Conservation (phyloP, 2,329 filamentous ascomycete species). For the Apiospora hydei region DNA sequence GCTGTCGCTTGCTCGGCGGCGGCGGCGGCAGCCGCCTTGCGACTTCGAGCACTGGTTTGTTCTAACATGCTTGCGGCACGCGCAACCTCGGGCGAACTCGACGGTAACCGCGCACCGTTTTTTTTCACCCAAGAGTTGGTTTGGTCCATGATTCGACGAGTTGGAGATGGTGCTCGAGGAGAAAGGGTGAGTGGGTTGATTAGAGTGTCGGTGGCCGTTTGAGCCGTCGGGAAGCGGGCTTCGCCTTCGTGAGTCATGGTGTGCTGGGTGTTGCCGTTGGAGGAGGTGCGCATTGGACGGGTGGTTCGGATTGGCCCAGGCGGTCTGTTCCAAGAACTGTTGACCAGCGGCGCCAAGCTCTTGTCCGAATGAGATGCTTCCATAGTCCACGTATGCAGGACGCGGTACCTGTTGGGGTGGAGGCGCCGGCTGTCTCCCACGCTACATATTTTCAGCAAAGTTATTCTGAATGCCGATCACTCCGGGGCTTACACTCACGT, state of each 20-base stretch:
- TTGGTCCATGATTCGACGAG: slow-evolving; percentile 26
- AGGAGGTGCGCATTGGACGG: slow-evolving; percentile 63
- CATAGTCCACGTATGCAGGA: slow-evolving; percentile 54
- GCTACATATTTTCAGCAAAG: slow-evolving; percentile 33
- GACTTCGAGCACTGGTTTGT: slow-evolving; percentile 41
- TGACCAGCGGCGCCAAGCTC: slow-evolving; percentile 75
- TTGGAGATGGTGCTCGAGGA: slow-evolving; percentile 43
- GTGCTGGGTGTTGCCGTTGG: slow-evolving; percentile 48
- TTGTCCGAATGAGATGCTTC: slow-evolving; percentile 54
- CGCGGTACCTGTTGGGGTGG: slow-evolving; percentile 43
- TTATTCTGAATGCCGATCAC: background rate
- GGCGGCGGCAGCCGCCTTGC: slow-evolving; percentile 33
- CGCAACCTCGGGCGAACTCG: slow-evolving; percentile 54
- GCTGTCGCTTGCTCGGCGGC: slow-evolving; percentile 34
- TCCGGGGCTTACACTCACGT: slow-evolving; percentile 58
- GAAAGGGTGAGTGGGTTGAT: slow-evolving; percentile 44
- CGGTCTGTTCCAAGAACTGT: slow-evolving; percentile 86
- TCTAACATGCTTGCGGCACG: slow-evolving; percentile 45
- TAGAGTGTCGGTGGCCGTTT: slow-evolving; percentile 48
- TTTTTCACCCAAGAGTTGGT: slow-evolving; percentile 41
- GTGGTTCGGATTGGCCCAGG: slow-evolving; percentile 91
- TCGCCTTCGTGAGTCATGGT: slow-evolving; percentile 41
- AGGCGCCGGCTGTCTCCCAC: slow-evolving; percentile 44
- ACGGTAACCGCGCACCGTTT: slow-evolving; percentile 36
- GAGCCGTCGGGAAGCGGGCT: slow-evolving; percentile 41